Base-by-base conservation (phyloP, 129 eudicot genomes). In the Artemisia argyi region DNA sequence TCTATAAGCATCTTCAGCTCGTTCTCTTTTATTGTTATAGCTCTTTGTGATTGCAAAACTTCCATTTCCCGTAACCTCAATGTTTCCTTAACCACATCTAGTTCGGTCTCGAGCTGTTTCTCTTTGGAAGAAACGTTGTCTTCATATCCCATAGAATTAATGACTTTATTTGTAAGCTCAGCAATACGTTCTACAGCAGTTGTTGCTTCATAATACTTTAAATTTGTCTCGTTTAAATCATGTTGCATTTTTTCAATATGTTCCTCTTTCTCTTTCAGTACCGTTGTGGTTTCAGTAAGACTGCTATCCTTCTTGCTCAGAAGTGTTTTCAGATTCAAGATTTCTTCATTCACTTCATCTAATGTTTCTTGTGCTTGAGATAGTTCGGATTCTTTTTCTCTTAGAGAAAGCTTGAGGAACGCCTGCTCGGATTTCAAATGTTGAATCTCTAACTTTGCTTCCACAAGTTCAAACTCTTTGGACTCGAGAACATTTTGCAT, bases 401-500 rank as follows among this genome's bases (percentile, higher is more conserved):
- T 84, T 51, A 94, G 49, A 47, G 84, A 56, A 16, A 60, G 74
- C 62, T 82, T 82, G 51, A 87, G 87, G 48, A 83, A 90, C 48
- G 77, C 65, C 13, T 72, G 89, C 77, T 82, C 85, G 49, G 91
- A 84, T 62, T 77, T 84, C 53, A 85, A 79, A 62, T 79, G 83
- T 61, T 94, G 96, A 61, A 94, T 88, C 82, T 87, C 89, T 18
- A 90, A 60, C 73, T 86, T 89, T 55, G 95, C 95, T 61, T 93
- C 95, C 63, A 93, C 95, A 61, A 93, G 64, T 74, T 89, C 89
- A 16, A 82, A 65, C 68, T 93, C 96, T 81, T 85, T 93, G 17
- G 73, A 84, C 81, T 67, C 67, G 4, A 93, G 89, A 68, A 53
- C 82, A 61, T 66, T 73, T 64, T 70, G 71, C 65, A 83, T 54